Base-by-base conservation (phyloP, 1,284 basidiomycete genomes). In the Trametes pubescens region DNA sequence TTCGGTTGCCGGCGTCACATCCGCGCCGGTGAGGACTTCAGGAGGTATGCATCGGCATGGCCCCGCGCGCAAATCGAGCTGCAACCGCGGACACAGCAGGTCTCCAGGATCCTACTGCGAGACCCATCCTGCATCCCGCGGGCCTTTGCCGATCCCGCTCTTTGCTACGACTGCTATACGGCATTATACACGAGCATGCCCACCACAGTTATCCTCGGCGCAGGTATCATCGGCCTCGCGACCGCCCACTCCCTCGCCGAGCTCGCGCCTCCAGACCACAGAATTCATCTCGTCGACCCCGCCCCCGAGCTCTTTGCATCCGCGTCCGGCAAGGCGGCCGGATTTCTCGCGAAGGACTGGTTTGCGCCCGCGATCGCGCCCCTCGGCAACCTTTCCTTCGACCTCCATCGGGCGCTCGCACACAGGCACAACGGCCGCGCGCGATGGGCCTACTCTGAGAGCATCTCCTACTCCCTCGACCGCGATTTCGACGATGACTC, bases 281-380 rank as follows among this genome's bases (percentile, higher is more conserved):
- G 66, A 21, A 77, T 79, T 52, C 76, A 78, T 68, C 64, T 79
- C 68, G 72, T 79, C 68, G 77, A 79, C 44, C 65, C 76, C 29
- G 72, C 74, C 4, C 75, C 77, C 18, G 57, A 69, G 43, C 76
- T 78, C 68, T 79, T 79, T 64, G 69, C 73, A 7, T 87, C 78
- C 4, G 86, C 89, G 0, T 84, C 82, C 1, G 88, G 88, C 10
- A 87, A 88, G 69, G 84, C 85, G 0, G 88, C 86, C 8, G 89
- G 88, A 7, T 86, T 91, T 68, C 74, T 91, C 53, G 88, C 89
- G 1, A 78, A 82, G 61, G 87, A 90, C 74, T 91, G 89, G 89
- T 87, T 88, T 72, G 77, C 79, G 2, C 74, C 74, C 26, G 77
- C 81, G 13, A 80, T 83, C 35, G 73, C 82, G 44, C 80, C 81